Percentiles rank a stretch among this genome's conserved stretches.
These are phyloP conservation scores for Yamadazyma mexicana DNA, from an alignment of 1,139 yeast species.

Conservation along the genomic window DNA sequence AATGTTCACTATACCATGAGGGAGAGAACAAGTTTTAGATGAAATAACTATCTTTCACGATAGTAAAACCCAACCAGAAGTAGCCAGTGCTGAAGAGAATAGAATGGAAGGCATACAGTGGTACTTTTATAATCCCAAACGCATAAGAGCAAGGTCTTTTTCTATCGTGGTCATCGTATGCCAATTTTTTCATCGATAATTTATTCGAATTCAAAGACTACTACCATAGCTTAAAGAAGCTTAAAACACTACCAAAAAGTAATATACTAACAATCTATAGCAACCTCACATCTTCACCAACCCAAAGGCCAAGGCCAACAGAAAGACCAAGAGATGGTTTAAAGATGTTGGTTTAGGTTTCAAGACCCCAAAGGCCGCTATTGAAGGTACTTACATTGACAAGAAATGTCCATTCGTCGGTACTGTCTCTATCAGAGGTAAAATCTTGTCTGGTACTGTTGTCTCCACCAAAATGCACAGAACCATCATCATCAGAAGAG, in stretches of 20 bases:
- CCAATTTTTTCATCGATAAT: no score
- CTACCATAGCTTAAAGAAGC: no score
- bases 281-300: slow-evolving; percentile 99
- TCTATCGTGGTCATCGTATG: no score
- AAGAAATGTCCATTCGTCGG: slow-evolving; percentile 99
- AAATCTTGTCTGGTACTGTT: slow-evolving; percentile 97
- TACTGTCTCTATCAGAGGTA: slow-evolving; percentile 97
- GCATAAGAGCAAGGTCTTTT: no score
- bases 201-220: no score
- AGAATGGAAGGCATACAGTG: no score
- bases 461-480: slow-evolving; percentile 99
- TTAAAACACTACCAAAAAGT: background rate
- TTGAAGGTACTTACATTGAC: slow-evolving; percentile 98
- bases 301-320: slow-evolving; percentile 99
- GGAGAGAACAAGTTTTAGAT: no score
- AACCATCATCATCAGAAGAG: slow-evolving; percentile 99
- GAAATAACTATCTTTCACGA: no score
- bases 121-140: no score
- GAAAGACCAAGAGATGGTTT: slow-evolving; percentile 99
- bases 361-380: slow-evolving; percentile 99
- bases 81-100: no score
- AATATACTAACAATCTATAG: slow-evolving; percentile 50
- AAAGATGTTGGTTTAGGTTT: slow-evolving; percentile 99
- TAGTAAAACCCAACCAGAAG: no score
- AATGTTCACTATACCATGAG: no score